Base-by-base conservation (phyloP, 495 filamentous ascomycete genomes). In the Penicillium coprophilum region DNA sequence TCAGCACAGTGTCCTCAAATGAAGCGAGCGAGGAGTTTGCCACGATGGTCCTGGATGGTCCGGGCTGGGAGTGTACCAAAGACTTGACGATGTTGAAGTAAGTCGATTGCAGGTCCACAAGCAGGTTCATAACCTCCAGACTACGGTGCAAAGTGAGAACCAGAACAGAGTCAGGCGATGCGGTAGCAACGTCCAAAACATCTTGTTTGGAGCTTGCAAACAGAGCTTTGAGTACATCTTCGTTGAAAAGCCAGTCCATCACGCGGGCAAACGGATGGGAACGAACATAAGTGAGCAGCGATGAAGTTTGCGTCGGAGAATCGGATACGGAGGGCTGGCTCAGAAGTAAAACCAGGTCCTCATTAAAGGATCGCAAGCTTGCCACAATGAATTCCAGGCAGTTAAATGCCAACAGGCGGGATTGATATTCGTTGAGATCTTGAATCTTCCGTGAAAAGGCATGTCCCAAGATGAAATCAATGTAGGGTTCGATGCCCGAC, bases 181-280 rank as follows among this genome's bases (percentile, higher is more conserved):
- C 80, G 46, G 79, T 82, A 46, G 84, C 77, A 41, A 97, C 77
- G 48, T 87, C 83, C 10, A 74, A 70, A 19, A 87, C 67, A 62
- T 94, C 82, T 65, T 92, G 84, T 51, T 90, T 84, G 36, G 91
- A 83, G 12, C 85, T 83, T 48, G 84, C 78, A 65, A 96, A 91
- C 13, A 99, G 70, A 20, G 85, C 83, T 58, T 80, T 80, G 52
- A 96, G 80, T 23, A 96, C 90, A 58, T 89, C 90, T 60, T 94
- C 90, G 62, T 96, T 96, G 67, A 96, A 96, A 69, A 97, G 80
- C 90, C 95, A 97, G 68, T 97, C 95, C 85, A 96, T 94, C 21
- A 92, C 89, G 36, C 94, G 84, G 19, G 88, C 85, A 62, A 96
- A 97, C 9, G 94, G 91, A 72, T 99, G 94, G 23, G 96, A 79